These are phyloP conservation scores for Elongisporangium undulatum DNA, from an alignment of 352 stramenopile genomes.

Conservation along the genomic window DNA sequence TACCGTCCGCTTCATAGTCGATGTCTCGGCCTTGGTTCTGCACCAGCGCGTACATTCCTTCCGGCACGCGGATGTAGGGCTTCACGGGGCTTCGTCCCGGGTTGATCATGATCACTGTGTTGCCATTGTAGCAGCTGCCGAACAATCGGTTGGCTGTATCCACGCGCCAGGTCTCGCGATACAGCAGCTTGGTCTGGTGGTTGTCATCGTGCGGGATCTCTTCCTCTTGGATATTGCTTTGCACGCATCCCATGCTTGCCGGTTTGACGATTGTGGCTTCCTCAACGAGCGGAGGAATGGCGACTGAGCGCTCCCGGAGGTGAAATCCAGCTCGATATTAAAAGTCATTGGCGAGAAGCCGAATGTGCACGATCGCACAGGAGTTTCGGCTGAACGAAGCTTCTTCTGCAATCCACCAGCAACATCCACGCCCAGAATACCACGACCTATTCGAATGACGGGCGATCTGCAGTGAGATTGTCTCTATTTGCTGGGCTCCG, in stretches of 20 bases:
- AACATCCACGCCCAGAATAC: too few species aligned
- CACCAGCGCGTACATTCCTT: slow-evolving; percentile 87
- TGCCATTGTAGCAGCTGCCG: slow-evolving; percentile 71
- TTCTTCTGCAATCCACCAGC: neutral
- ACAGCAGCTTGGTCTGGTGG: slow-evolving; percentile 61
- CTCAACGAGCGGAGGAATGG: neutral
- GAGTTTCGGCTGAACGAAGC: neutral
- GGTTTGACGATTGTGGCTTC: neutral
- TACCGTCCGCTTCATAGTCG: slow-evolving; percentile 47
- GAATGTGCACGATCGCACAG: too few species aligned
- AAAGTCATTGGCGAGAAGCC: neutral
- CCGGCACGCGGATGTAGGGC: slow-evolving; percentile 83
- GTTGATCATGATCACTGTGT: slow-evolving; percentile 80
- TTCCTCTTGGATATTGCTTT: slow-evolving; percentile 4
- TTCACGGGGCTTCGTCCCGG: slow-evolving; percentile 50
- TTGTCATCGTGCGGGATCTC: slow-evolving; percentile 5
- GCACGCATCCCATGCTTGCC: slow-evolving; percentile 9
- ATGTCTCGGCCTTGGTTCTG: slow-evolving; percentile 80
- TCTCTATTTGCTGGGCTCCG: too few species aligned
- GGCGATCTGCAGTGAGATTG: too few species aligned
- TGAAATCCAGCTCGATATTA: neutral
- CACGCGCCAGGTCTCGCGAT: slow-evolving; percentile 51
- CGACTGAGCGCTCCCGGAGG: neutral
- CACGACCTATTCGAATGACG: too few species aligned
- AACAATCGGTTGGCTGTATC: slow-evolving; percentile 74